Conservation (phyloP, 148 eudicot species). For the Fagopyrum tataricum region DNA sequence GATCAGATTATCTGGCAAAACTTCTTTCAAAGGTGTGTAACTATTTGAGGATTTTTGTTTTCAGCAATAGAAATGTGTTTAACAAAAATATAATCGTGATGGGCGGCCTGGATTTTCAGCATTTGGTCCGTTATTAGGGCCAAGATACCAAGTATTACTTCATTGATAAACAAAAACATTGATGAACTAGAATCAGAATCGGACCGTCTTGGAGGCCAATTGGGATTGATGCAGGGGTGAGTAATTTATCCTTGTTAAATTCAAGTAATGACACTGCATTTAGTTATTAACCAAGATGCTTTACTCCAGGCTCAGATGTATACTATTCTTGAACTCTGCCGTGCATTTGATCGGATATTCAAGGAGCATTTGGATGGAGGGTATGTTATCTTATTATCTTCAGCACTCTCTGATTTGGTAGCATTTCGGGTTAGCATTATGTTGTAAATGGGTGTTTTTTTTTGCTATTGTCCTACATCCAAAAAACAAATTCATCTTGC, state of each 20-base stretch:
- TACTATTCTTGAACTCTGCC: constrained; percentile 72
- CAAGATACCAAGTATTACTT: constrained; percentile 35
- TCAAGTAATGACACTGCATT: constrained; percentile 6
- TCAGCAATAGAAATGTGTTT: not conserved
- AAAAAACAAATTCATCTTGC: too few species aligned
- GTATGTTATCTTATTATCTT: constrained; percentile 23
- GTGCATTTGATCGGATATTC: constrained; percentile 71
- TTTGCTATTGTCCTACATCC: too few species aligned
- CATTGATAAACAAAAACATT: constrained; percentile 39
- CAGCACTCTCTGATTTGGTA: not conserved
- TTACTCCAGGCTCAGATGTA: constrained; percentile 65
- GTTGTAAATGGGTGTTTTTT: not conserved
- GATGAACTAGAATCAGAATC: constrained; percentile 49
- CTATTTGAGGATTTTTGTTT: not conserved
- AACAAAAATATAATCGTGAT: not conserved
- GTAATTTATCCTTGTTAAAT: constrained; percentile 8
- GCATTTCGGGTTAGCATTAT: not conserved
- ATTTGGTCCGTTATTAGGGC: constrained; percentile 40
- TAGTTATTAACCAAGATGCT: not conserved
- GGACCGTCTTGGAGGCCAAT: constrained; percentile 43
- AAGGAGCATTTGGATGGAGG: constrained; percentile 92
- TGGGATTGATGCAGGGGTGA: constrained; percentile 53
- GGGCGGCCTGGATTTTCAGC: constrained; percentile 27
- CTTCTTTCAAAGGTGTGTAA: constrained; percentile 65
- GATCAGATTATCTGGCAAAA: constrained; percentile 78